Conservation (phyloP, 2,329 filamentous ascomycete species). For the Fusarium sp. region DNA sequence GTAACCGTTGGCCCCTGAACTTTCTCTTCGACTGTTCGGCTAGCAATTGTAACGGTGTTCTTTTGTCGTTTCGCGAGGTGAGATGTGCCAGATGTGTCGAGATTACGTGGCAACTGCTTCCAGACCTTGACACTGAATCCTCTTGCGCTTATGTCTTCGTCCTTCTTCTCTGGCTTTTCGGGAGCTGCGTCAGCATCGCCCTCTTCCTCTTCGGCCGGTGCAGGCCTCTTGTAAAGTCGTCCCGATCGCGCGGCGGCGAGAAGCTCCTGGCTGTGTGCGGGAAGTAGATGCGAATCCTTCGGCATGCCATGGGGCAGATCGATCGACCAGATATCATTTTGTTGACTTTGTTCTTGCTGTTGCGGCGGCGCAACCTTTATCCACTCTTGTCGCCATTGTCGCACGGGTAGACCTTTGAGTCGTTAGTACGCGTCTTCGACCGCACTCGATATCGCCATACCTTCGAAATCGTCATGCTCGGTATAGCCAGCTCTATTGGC, state of each 20-base stretch:
- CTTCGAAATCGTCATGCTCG: conserved; percentile 73
- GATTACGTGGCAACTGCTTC: conserved; percentile 71
- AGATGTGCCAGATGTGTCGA: conserved; percentile 65
- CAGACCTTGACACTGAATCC: conserved; percentile 70
- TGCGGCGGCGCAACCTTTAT: conserved; percentile 75
- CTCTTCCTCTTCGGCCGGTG: conserved; percentile 71
- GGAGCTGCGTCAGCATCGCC: conserved; percentile 60
- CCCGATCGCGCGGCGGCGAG: conserved; percentile 84
- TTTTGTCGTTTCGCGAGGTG: conserved; percentile 73
- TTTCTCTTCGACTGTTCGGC: conserved; percentile 62
- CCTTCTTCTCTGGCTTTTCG: conserved; percentile 71
- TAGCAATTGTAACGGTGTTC: conserved; percentile 68
- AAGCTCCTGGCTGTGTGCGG: conserved; percentile 83
- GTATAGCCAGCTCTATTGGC: conserved; percentile 67
- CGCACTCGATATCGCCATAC: conserved; percentile 49
- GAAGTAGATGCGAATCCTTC: conserved; percentile 81
- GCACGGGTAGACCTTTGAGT: conserved; percentile 80
- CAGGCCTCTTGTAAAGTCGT: conserved; percentile 78
- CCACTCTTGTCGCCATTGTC: conserved; percentile 85
- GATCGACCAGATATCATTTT: conserved; percentile 76
- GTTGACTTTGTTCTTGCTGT: conserved; percentile 71
- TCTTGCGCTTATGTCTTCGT: conserved; percentile 68
- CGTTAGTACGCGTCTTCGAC: conserved; percentile 36
- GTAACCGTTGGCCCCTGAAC: conserved; percentile 70
- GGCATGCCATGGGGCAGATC: conserved; percentile 87